A percentile compares a stretch with the other conserved stretches of the same genome.
phyloP scores from a whole-genome alignment of 2,329 filamentous ascomycete species.

The Ophiostoma pallidulum region DNA sequence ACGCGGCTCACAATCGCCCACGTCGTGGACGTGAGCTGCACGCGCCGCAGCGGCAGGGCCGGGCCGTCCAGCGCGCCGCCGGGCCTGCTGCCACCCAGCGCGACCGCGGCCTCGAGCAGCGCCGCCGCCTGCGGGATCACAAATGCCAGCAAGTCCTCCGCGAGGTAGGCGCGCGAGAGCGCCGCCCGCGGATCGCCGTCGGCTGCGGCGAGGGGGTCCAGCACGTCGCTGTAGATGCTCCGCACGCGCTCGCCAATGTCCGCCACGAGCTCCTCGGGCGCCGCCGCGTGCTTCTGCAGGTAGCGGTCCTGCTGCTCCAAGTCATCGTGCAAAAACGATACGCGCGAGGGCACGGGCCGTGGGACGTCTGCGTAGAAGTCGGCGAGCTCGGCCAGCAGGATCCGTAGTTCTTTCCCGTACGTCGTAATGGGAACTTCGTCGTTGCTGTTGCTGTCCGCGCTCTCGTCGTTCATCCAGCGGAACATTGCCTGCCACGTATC shows the following conservation, averaged over 20 bases:
- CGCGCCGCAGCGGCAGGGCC: conserved; percentile 5
- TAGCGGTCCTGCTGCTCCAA: background rate
- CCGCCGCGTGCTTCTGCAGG: background rate
- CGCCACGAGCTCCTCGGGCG: background rate
- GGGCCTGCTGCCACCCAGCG: conserved; percentile 12
- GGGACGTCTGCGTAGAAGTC: background rate
- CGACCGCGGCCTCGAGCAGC: conserved; percentile 5
- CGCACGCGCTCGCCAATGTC: background rate
- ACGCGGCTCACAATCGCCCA: background rate
- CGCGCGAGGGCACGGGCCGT: background rate
- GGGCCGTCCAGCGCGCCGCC: background rate
- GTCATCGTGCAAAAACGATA: background rate
- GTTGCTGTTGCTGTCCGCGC: conserved; percentile 4
- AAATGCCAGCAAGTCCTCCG: conserved; percentile 11
- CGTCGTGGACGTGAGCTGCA: background rate
- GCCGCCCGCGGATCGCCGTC: background rate
- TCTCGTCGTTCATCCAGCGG: background rate
- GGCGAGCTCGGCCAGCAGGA: background rate
- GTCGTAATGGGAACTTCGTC: no score
- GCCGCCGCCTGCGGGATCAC: conserved; percentile 9
- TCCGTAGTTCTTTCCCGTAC: background rate
- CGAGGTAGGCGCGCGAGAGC: conserved; percentile 7
- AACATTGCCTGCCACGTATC: conserved; percentile 11
- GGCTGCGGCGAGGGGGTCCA: background rate
- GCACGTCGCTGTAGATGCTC: background rate